Base-by-base conservation (phyloP, 805 yeast genomes). In the Komagataella populi region DNA sequence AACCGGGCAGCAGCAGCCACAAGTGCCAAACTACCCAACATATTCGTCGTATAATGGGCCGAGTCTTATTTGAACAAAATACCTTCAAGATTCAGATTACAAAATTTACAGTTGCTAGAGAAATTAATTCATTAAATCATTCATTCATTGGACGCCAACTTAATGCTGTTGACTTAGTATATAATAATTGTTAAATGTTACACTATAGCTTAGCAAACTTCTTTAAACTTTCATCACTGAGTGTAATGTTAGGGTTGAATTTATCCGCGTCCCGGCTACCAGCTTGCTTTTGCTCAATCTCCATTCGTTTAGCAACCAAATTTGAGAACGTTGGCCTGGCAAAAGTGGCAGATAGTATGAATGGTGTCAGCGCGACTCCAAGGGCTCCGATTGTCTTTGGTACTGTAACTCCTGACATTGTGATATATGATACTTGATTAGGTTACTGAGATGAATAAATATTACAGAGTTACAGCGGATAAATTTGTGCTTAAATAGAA, bases 261-360 rank as follows among this genome's bases (percentile, higher is more conserved):
- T 56, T 56, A 50, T 51, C 65, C 16, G 56, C 48, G 45, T 66
- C 67, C n/a, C 50, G 46, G 54, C 58, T 62, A 50, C 54, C 52
- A 17, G 60, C 58, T 52, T 65, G 67, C 48, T 60, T 52, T 52
- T 55, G 57, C 54, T 66, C 68, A 54, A 64, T 69, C 39, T 62
- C 61, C 23, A 66, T 54, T 49, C 64, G 64, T 20, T 59, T 59
- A 50, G 63, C 56, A 55, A 66, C 64, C 6, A 68, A 66, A 50
- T 66, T 66, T 6, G 69, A 65, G 54, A 65, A 66, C 2, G 66
- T 60, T 45, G 70, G 70, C 59, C 69, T 65, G 20, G 63, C 60
- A 17, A 46, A 50, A 10, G 47, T 22, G 20, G 47, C 49, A 12
- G 49, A 24, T 8, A 50, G 20, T 10, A 16, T 22, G 16, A 50